These are phyloP conservation scores for Amauroascus niger DNA, from an alignment of 2,329 filamentous ascomycete genomes.

Conservation along the genomic window DNA sequence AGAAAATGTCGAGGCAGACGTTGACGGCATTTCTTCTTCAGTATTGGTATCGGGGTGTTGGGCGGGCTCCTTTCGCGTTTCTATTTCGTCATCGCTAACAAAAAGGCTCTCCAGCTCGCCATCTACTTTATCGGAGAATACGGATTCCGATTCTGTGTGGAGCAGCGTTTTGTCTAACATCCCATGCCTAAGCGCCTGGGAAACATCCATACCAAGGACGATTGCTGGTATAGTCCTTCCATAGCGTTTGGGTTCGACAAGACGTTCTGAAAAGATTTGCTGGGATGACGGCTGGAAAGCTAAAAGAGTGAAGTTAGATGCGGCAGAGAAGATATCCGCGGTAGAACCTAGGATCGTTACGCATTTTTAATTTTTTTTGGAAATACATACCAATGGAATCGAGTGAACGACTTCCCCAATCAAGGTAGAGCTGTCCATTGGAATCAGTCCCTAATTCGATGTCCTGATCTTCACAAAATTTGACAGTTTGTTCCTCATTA, in stretches of 20 bases:
- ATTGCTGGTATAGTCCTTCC: slow-evolving; percentile 48
- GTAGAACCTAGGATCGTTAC: not conserved
- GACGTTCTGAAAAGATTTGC: slow-evolving; percentile 45
- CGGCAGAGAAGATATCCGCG: slow-evolving; percentile 13
- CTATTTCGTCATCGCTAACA: slow-evolving; percentile 29
- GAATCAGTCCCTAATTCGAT: slow-evolving; percentile 42
- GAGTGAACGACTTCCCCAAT: slow-evolving; percentile 40
- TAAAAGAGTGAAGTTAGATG: slow-evolving; percentile 24
- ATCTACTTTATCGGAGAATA: slow-evolving; percentile 23
- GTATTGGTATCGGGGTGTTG: slow-evolving; percentile 16
- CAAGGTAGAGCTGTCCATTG: slow-evolving; percentile 42
- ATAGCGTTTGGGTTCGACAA: slow-evolving; percentile 51
- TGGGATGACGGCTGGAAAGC: slow-evolving; percentile 38
- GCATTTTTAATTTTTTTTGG: not conserved
- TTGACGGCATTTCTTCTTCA: not conserved
- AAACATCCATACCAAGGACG: slow-evolving; percentile 47
- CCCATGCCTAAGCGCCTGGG: slow-evolving; percentile 41
- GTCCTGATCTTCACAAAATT: slow-evolving; percentile 47
- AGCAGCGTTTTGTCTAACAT: slow-evolving; percentile 41
- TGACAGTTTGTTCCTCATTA: slow-evolving; percentile 42
- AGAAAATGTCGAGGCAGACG: slow-evolving; percentile 2
- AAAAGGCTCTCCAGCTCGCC: slow-evolving; percentile 32
- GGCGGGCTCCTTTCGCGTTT: slow-evolving; percentile 21
- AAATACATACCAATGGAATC: slow-evolving; percentile 39
- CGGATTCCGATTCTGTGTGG: slow-evolving; percentile 20